These are phyloP conservation scores for Clonostachys byssicola DNA, from an alignment of 2,329 filamentous ascomycete genomes.

Conservation along the genomic window DNA sequence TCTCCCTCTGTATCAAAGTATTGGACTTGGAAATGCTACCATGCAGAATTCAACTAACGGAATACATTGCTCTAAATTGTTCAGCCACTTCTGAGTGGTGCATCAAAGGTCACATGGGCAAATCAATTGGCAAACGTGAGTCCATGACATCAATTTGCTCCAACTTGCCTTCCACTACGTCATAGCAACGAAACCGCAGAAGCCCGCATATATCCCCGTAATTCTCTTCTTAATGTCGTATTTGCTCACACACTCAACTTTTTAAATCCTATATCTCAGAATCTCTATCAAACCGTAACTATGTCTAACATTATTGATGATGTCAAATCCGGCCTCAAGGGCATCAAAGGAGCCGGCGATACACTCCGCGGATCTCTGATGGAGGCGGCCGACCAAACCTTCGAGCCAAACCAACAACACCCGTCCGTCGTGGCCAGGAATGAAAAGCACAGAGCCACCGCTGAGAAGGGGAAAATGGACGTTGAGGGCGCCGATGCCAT, in stretches of 20 bases:
- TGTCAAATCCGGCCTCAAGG: constrained; percentile 13
- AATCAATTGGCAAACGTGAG: too few species aligned
- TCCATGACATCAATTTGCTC: too few species aligned
- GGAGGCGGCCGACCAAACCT: constrained; percentile 11
- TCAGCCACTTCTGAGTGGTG: too few species aligned
- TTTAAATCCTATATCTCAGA: neutral
- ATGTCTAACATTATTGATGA: constrained; percentile 13
- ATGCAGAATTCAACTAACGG: too few species aligned
- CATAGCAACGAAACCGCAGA: too few species aligned
- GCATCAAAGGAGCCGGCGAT: constrained; percentile 13
- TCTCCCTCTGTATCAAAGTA: too few species aligned
- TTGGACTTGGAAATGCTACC: too few species aligned
- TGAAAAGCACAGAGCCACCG: constrained; percentile 4
- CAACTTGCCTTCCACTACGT: too few species aligned
- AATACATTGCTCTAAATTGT: too few species aligned
- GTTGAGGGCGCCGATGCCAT: constrained; percentile 9
- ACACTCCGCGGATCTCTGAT: constrained; percentile 10
- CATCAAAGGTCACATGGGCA: too few species aligned
- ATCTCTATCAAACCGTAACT: neutral
- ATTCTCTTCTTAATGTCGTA: too few species aligned
- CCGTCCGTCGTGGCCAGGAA: constrained; percentile 3
- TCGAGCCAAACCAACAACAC: constrained; percentile 6
- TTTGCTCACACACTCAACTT: neutral
- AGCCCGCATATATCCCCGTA: too few species aligned
- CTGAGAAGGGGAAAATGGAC: constrained; percentile 11